These are phyloP conservation scores for Talaromyces sp. DNA, from an alignment of 2,329 filamentous ascomycete species.

Conservation along the genomic window DNA sequence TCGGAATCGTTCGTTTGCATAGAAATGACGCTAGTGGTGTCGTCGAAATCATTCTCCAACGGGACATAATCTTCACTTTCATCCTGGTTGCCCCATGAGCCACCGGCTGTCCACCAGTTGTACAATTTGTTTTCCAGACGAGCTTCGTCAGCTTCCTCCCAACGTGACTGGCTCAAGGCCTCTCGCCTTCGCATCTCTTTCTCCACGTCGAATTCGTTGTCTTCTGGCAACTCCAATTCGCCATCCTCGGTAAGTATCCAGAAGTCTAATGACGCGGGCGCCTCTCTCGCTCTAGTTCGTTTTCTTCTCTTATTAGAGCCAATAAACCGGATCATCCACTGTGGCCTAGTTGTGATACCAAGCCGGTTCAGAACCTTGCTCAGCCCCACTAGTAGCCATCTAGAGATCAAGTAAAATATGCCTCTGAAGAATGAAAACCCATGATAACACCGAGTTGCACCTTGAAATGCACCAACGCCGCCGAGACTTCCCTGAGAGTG, in stretches of 20 bases:
- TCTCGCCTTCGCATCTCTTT: slow-evolving; percentile 66
- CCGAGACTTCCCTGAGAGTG: slow-evolving; percentile 40
- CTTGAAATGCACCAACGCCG: slow-evolving; percentile 74
- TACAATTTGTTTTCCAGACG: slow-evolving; percentile 73
- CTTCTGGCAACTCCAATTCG: slow-evolving; percentile 52
- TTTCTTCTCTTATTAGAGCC: slow-evolving; percentile 22
- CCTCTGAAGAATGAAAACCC: slow-evolving; percentile 69
- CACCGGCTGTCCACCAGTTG: slow-evolving; percentile 75
- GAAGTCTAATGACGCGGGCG: slow-evolving; percentile 42
- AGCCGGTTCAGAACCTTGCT: slow-evolving; percentile 54
- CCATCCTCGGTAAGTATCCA: slow-evolving; percentile 53
- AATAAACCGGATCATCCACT: slow-evolving; percentile 52
- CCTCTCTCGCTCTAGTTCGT: slow-evolving; percentile 11
- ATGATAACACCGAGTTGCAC: slow-evolving; percentile 72
- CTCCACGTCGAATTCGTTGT: slow-evolving; percentile 74
- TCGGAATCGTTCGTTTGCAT: slow-evolving; percentile 49
- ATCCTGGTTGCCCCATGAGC: slow-evolving; percentile 80
- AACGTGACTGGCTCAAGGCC: slow-evolving; percentile 35
- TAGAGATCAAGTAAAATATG: slow-evolving; percentile 63
- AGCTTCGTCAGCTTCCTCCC: slow-evolving; percentile 53
- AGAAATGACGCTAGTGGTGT: slow-evolving; percentile 78
- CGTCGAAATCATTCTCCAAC: slow-evolving; percentile 54
- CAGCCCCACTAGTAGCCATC: slow-evolving; percentile 53
- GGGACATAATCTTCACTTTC: slow-evolving; percentile 73
- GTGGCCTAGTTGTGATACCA: slow-evolving; percentile 59